These are phyloP conservation scores for Cyberlindnera bimundalis DNA, from an alignment of 805 yeast genomes.

Conservation along the genomic window DNA sequence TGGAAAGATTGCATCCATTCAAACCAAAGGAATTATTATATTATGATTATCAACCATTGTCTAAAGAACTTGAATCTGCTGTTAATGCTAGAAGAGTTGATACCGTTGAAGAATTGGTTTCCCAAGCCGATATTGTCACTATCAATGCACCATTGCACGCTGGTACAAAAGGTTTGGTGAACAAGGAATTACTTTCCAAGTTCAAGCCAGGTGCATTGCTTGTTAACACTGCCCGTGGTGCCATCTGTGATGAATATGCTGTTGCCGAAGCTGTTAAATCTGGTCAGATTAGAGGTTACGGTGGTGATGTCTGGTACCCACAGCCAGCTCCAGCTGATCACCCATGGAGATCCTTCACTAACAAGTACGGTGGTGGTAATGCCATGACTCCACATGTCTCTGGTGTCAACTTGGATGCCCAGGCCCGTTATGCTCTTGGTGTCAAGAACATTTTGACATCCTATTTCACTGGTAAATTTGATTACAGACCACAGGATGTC, in stretches of 20 bases:
- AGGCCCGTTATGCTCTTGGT: conserved; percentile 68
- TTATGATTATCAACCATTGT: conserved; percentile 70
- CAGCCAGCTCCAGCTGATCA: conserved; percentile 79
- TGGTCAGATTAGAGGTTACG: conserved; percentile 74
- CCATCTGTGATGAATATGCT: conserved; percentile 68
- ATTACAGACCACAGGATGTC: conserved; percentile 74
- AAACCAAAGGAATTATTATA: conserved; percentile 71
- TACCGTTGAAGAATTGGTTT: conserved; percentile 59
- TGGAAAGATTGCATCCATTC: conserved; percentile 69
- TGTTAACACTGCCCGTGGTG: conserved; percentile 81
- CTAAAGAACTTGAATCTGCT: conserved; percentile 52
- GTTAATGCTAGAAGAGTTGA: conserved; percentile 61
- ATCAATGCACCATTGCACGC: conserved; percentile 77
- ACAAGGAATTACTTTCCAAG: conserved; percentile 61
- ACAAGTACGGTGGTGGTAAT: conserved; percentile 69
- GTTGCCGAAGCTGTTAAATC: conserved; percentile 68
- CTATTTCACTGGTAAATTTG: conserved; percentile 57
- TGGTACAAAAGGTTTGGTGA: conserved; percentile 61
- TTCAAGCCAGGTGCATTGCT: conserved; percentile 73
- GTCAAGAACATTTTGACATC: conserved; percentile 60
- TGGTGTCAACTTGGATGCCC: conserved; percentile 81
- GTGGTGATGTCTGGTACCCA: conserved; percentile 85
- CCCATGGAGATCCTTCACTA: conserved; percentile 71
- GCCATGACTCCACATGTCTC: conserved; percentile 85
- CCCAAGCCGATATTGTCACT: conserved; percentile 68